Conservation (phyloP, 306 rosid species). For the Betula pendula region DNA sequence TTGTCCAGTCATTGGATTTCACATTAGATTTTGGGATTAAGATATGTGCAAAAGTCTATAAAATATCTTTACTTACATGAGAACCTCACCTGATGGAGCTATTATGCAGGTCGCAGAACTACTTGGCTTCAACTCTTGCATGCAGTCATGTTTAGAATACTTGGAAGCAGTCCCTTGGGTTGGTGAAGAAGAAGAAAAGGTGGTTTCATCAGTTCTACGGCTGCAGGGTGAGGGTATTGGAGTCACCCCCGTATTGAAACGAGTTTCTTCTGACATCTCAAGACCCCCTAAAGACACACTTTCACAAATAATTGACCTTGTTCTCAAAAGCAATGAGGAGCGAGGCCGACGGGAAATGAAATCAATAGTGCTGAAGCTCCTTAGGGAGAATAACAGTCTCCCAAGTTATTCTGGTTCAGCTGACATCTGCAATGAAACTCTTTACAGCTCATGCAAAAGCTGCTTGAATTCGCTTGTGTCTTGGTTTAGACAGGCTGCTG, state of each 20-base stretch:
- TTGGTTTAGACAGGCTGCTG: slow-evolving; percentile 71
- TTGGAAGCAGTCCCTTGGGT: slow-evolving; percentile 98
- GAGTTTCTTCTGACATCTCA: slow-evolving; percentile 73
- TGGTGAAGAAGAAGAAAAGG: slow-evolving; percentile 94
- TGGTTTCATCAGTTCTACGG: slow-evolving; percentile 63
- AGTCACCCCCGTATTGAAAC: slow-evolving; percentile 75
- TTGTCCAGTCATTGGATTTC: neutral
- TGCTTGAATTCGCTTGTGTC: slow-evolving; percentile 60
- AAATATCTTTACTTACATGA: neutral
- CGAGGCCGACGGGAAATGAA: slow-evolving; percentile 92
- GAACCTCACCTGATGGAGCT: slow-evolving; percentile 23
- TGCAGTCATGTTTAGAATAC: slow-evolving; percentile 82
- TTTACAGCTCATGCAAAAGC: slow-evolving; percentile 61
- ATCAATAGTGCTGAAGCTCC: slow-evolving; percentile 79
- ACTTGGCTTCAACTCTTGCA: slow-evolving; percentile 75
- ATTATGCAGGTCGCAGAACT: slow-evolving; percentile 75
- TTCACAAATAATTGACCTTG: slow-evolving; percentile 71
- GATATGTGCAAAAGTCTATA: neutral
- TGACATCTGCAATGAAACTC: slow-evolving; percentile 57
- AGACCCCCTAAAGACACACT: slow-evolving; percentile 68
- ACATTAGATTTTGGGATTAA: neutral
- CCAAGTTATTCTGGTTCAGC: slow-evolving; percentile 47
- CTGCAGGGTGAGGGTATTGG: slow-evolving; percentile 77
- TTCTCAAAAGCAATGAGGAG: slow-evolving; percentile 85
- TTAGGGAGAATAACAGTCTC: slow-evolving; percentile 63